Percentiles rank a stretch among this genome's conserved stretches.
phyloP scores from a whole-genome alignment of 257 asterid genomes.

The Ehretia macrophylla region DNA sequence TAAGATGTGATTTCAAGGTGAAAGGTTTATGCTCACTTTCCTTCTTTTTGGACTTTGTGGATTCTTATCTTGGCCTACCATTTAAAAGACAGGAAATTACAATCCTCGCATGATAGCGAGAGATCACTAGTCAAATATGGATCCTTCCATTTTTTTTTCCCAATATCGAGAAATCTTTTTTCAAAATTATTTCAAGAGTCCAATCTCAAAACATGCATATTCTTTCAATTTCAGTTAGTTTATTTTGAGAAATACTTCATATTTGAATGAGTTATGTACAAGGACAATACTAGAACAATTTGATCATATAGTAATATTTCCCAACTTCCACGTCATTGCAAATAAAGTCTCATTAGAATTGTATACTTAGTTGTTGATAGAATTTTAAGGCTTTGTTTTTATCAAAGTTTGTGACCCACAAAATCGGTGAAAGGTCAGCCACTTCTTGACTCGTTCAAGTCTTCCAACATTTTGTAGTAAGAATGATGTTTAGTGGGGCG shows the following conservation, averaged over 20 bases:
- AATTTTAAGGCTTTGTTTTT: not conserved
- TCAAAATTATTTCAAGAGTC: no score
- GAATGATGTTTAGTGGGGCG: slow-evolving; percentile 44
- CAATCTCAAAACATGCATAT: no score
- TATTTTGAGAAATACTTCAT: not conserved
- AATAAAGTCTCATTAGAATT: not conserved
- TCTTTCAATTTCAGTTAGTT: not conserved
- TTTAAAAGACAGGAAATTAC: not conserved
- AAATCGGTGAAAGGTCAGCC: no score
- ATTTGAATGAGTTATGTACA: not conserved
- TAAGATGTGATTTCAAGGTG: not conserved
- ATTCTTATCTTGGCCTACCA: not conserved
- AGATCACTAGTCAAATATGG: not conserved
- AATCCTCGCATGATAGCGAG: not conserved
- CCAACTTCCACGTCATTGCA: not conserved
- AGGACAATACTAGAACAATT: not conserved
- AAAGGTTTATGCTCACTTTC: not conserved
- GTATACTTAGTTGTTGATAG: not conserved
- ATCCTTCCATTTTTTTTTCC: no score
- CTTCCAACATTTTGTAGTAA: not conserved
- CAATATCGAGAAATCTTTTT: no score
- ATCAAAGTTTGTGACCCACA: slow-evolving; percentile 15
- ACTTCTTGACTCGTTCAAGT: slow-evolving; percentile 21
- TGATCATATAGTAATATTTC: no score
- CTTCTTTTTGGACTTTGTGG: not conserved